phyloP scores from a whole-genome alignment of 1,284 basidiomycete species.

The Marasmius sp. region DNA sequence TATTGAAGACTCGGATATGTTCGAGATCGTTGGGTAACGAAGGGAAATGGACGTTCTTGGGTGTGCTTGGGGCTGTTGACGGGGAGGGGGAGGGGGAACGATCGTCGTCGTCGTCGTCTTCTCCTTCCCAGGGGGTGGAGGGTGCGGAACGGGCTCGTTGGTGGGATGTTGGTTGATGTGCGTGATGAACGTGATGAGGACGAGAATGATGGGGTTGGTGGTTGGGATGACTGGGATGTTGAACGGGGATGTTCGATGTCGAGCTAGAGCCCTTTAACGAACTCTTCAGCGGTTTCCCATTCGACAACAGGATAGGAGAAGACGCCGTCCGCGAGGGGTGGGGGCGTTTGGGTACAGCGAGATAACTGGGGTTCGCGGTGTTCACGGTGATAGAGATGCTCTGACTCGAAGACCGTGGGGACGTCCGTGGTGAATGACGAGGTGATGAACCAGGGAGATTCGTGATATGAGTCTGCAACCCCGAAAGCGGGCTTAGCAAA shows the following conservation, averaged over 20 bases:
- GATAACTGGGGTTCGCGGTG: background rate
- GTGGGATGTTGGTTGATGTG: background rate
- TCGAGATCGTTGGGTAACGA: slow-evolving; percentile 68
- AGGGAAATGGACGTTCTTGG: slow-evolving; percentile 91
- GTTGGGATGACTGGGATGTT: slow-evolving; percentile 16
- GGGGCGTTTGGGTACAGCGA: slow-evolving; percentile 15
- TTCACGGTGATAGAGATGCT: slow-evolving; percentile 2
- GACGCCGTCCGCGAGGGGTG: slow-evolving; percentile 29
- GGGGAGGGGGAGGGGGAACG: slow-evolving; percentile 44
- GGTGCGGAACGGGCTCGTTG: slow-evolving; percentile 12
- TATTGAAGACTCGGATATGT: slow-evolving; percentile 81
- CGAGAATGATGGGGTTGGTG: slow-evolving; percentile 11
- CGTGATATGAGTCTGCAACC: background rate
- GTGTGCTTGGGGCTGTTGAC: slow-evolving; percentile 28
- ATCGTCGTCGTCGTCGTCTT: no score
- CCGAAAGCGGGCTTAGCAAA: background rate
- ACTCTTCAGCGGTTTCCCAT: slow-evolving; percentile 88
- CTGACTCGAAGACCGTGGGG: slow-evolving; percentile 8
- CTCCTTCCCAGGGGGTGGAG: slow-evolving; percentile 12
- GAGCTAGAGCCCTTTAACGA: slow-evolving; percentile 78
- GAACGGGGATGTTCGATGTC: slow-evolving; percentile 45
- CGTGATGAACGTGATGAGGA: slow-evolving; percentile 28
- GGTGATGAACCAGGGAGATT: background rate
- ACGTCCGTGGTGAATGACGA: slow-evolving; percentile 7
- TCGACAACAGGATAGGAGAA: slow-evolving; percentile 63